These are phyloP conservation scores for Danielia oregonensis DNA, from an alignment of 805 yeast species.

Conservation along the genomic window DNA sequence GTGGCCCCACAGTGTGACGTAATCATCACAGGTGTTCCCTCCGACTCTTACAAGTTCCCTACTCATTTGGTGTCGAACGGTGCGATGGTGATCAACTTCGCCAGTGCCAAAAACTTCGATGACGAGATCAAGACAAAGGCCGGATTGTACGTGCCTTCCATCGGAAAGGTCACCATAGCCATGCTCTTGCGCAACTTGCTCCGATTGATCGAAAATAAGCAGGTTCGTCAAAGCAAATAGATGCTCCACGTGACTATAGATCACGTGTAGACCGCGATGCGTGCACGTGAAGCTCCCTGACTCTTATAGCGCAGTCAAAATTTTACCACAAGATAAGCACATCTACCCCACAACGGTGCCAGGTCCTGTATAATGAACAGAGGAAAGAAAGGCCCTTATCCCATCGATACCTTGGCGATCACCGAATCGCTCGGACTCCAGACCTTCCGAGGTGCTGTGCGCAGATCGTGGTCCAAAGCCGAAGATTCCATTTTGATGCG, in stretches of 20 bases:
- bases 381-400: constrained; percentile 5
- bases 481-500: constrained; percentile 59
- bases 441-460: constrained; percentile 58
- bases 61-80: constrained; percentile 77
- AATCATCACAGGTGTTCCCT: constrained; percentile 93
- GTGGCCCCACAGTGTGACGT: constrained; percentile 80
- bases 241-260: background rate
- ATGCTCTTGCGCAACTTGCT: constrained; percentile 89
- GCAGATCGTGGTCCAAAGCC: constrained; percentile 71
- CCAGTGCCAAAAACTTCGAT: constrained; percentile 83
- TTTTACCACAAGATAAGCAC: background rate
- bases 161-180: constrained; percentile 94
- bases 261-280: too few species aligned
- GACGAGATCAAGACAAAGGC: constrained; percentile 83
- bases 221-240: constrained; percentile 16
- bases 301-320: background rate
- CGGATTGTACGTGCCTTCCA: constrained; percentile 88
- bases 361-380: background rate
- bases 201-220: constrained; percentile 70
- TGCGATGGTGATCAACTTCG: constrained; percentile 85
- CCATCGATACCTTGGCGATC: constrained; percentile 50
- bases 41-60: constrained; percentile 80
- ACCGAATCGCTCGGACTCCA: constrained; percentile 74
- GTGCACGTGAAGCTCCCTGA: too few species aligned
- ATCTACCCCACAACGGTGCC: background rate